Evolutionary conservation across 495 filamentous ascomycete species (phyloP), one percentile per base, ranked within the genome.

Genomic region (Poronia punctata): DNA sequence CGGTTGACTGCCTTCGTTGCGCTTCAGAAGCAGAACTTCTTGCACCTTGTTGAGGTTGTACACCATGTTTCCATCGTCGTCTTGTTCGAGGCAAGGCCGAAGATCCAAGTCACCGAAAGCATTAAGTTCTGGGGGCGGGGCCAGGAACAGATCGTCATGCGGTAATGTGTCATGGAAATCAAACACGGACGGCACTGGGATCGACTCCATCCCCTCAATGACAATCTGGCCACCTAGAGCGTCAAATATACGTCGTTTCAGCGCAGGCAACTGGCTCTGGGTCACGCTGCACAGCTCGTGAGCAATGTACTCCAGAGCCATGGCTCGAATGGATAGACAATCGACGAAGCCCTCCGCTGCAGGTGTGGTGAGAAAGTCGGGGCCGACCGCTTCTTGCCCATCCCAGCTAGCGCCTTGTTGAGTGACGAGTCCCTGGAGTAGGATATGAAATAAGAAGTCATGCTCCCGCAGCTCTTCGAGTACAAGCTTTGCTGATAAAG

Each of bases 121-220:
- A 7, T 57, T 56, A 14, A 79, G 61, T 9, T 66, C 41, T 6
- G 84, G 80, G 2, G 52, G 38, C 7, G 61, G 40, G 23, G 72
- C 53, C 25, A 67, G 48, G 45, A 70, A 71, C 2, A 66, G 37
- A 28, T 79, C 68, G 28, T 88, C 79, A 6, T 86, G 59, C 40
- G 88, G 81, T 21, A 88, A 70, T 41, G 97, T 95, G 62, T 97
- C 93, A 41, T 95, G 88, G 15, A 96, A 75, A 48, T 96, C 93
- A 59, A 96, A 93, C 10, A 97, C 73, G 5, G 81, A 84, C 3
- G 80, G 73, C 32, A 84, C 83, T 10, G 62, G 53, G 19, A 80
- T 50, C n/a, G 74, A 66, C 27, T 82, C 74, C 7, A 79, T 76
- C 22, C 74, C 74, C 1, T 83, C 76, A 18, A 75, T 41, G 4